phyloP scores from a whole-genome alignment of 345 rosid genomes.

The Theobroma cacao region DNA sequence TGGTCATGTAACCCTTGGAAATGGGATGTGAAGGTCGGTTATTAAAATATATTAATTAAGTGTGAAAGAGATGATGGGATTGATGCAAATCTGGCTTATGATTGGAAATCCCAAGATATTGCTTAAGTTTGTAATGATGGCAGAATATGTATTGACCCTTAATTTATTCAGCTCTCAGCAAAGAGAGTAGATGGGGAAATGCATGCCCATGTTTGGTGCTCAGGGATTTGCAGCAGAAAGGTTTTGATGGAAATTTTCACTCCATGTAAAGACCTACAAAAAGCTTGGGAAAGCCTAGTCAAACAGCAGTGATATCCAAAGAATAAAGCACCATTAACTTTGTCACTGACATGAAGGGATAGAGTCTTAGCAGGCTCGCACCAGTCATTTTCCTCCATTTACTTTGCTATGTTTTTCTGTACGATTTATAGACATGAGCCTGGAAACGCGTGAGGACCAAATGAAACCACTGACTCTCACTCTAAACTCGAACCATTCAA shows the following conservation, averaged over 20 bases:
- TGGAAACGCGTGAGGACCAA: neutral
- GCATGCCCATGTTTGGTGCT: neutral
- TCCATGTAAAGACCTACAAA: neutral
- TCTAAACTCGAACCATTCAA: neutral
- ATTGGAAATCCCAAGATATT: neutral
- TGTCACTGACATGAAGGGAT: neutral
- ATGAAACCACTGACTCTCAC: neutral
- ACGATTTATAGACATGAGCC: neutral
- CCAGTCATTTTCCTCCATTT: neutral
- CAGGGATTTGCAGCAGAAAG: neutral
- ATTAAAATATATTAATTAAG: no score
- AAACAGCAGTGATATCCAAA: neutral
- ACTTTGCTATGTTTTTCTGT: neutral
- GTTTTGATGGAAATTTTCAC: no score
- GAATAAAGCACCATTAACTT: neutral
- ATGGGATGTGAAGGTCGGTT: no score
- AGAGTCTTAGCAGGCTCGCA: no score
- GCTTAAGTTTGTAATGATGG: neutral
- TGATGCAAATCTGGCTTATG: neutral
- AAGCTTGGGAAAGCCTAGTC: neutral
- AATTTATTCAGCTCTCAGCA: neutral
- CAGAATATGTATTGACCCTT: no score
- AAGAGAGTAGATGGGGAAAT: neutral
- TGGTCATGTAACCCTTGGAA: no score
- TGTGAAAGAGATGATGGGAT: neutral